Base-by-base conservation (phyloP, 2,329 filamentous ascomycete genomes). In the Microcyclospora pomicola region DNA sequence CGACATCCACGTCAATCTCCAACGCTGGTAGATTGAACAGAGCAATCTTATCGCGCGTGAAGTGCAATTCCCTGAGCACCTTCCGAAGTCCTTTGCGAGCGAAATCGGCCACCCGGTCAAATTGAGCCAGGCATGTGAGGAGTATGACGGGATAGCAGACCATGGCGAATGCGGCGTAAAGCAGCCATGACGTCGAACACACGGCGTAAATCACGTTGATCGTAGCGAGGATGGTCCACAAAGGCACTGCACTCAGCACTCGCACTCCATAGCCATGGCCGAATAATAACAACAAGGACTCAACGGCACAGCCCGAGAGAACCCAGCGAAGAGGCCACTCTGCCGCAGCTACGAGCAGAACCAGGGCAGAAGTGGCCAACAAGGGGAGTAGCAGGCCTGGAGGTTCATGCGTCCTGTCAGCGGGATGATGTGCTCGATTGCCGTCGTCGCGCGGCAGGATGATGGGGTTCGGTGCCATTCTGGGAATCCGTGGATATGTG, bases 1-100 rank as follows among this genome's bases (percentile, higher is more conserved):
- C 61, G 11, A 71, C 66, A 16, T 70, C 66, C 0, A 64, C 68
- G 45, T 73, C 69, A 32, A 73, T 71, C 46, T 72, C 69, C 37
- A 73, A 49, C 1, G 68, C 69, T 0, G 70, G 67, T 6, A 69
- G 48, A 36, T 66, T 59, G 43, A 68, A 68, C 37, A 67, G 54
- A 2, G 66, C 67, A 39, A 73, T 59, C 41, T 64, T 65, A 41
- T 72, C 68, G 34, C 64, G 63, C 42, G 68, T 65, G 46, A 72
- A 71, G 40, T 70, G 65, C 15, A 68, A 54, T 33, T 61, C 50
- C 19, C 65, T 52, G 9, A 69, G 49, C 15, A 49, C 52, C 13
- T 55, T 56, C 34, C 55, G 42, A 6, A 66, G 52, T 6, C 42
- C 49, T 24, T 53, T 55, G 27, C 64, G 52, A 10, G 57, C 59